Conservation (phyloP, 768 basidiomycete species). For the Mycena olivaceomarginata region DNA sequence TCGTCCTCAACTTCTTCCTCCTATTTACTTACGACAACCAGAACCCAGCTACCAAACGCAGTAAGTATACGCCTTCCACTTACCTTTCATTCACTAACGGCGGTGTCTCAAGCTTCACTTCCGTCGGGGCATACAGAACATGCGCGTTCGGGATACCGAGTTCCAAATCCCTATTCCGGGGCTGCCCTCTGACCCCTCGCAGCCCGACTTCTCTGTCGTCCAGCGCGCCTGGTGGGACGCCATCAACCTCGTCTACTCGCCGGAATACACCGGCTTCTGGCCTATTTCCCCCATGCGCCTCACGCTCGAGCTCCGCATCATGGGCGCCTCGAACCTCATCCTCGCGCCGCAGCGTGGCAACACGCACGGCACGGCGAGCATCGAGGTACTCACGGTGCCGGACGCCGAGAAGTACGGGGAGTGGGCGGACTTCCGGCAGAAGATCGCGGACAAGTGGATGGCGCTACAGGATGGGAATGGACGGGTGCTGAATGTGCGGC, state of each 20-base stretch:
- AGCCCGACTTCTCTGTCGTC: conserved; percentile 44
- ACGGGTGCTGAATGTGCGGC: conserved; percentile 45
- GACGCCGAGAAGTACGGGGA: conserved; percentile 37
- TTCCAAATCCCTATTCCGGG: conserved; percentile 51
- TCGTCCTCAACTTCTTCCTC: neutral
- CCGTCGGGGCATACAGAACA: conserved; percentile 46
- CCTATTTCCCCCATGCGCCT: conserved; percentile 47
- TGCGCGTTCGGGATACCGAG: conserved; percentile 49
- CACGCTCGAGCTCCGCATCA: conserved; percentile 53
- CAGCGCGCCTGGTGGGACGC: conserved; percentile 50
- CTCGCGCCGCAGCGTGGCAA: conserved; percentile 52
- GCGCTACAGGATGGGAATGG: conserved; percentile 43
- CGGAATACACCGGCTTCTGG: conserved; percentile 11
- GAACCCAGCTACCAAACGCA: conserved; percentile 27
- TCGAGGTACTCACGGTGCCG: conserved; percentile 51
- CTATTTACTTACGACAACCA: neutral
- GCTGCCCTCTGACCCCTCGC: conserved; percentile 27
- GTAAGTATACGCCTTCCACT: conserved; percentile 2
- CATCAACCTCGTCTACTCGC: neutral
- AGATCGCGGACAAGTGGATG: conserved; percentile 50
- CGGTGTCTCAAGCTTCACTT: conserved; percentile 8
- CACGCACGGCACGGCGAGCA: conserved; percentile 44
- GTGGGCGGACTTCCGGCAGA: conserved; percentile 47
- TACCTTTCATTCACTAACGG: neutral
- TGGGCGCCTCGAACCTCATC: conserved; percentile 47